Evolutionary conservation across 768 basidiomycete genomes (phyloP).

Genomic region (Favolaschia claudopus): DNA sequence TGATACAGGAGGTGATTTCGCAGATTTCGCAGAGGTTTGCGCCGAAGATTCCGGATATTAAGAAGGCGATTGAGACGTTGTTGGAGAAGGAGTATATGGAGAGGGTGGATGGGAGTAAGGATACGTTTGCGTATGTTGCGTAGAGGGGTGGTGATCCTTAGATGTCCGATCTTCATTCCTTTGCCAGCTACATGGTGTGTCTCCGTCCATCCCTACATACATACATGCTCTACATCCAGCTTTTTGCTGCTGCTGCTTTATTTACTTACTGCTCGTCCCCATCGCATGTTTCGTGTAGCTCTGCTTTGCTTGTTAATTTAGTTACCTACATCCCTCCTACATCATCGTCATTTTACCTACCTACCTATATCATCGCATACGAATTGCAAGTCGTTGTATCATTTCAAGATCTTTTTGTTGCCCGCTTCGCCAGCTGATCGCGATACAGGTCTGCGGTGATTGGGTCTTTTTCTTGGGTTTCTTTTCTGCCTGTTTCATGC

Average conservation of each 20-base stretch:
- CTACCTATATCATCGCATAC: too few relatives aligned
- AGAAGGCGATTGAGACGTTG: conserved; percentile 94
- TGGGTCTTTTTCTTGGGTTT: too few relatives aligned
- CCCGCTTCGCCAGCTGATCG: too few relatives aligned
- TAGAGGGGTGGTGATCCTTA: too few relatives aligned
- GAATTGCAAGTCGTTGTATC: too few relatives aligned
- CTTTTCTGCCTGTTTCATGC: too few relatives aligned
- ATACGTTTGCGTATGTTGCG: conserved; percentile 85
- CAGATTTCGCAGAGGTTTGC: conserved; percentile 91
- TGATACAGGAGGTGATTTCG: conserved; percentile 90
- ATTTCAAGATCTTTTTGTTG: too few relatives aligned
- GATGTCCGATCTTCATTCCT: too few relatives aligned
- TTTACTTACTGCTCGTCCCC: not conserved
- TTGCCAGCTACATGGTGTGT: too few relatives aligned
- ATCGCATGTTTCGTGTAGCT: not conserved
- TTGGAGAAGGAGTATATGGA: conserved; percentile 99
- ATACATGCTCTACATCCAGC: not conserved
- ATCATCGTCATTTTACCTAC: not conserved
- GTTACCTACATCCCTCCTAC: not conserved
- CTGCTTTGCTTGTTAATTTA: conserved; percentile 3
- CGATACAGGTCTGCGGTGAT: too few relatives aligned
- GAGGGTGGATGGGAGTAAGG: conserved; percentile 88
- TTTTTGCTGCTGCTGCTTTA: not conserved
- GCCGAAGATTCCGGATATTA: conserved; percentile 96
- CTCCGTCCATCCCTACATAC: too few relatives aligned